These are phyloP conservation scores for Neodidymelliopsis sp. DNA, from an alignment of 2,329 filamentous ascomycete genomes.

Conservation along the genomic window DNA sequence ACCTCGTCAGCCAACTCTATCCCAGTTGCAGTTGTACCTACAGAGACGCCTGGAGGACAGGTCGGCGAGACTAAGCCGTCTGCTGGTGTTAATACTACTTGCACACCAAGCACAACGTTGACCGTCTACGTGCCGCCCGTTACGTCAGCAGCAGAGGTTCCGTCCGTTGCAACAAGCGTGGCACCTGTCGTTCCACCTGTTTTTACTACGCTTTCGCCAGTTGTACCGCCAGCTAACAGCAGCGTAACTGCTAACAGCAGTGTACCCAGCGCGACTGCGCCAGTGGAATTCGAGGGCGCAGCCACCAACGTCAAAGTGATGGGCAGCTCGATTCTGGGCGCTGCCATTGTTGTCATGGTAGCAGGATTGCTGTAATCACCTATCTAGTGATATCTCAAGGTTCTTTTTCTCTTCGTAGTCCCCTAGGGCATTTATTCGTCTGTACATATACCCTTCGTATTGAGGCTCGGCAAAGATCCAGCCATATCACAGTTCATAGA, in stretches of 20 bases:
- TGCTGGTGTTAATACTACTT: conserved; percentile 15
- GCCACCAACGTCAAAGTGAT: conserved; percentile 27
- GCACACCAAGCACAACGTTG: conserved; percentile 33
- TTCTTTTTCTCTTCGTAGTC: conserved; percentile 18
- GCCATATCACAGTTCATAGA: conserved; percentile 14
- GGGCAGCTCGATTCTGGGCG: conserved; percentile 28
- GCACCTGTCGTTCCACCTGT: conserved; percentile 19
- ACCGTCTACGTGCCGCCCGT: conserved; percentile 36
- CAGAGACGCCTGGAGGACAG: conserved; percentile 22
- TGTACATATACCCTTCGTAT: conserved; percentile 28
- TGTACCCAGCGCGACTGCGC: conserved; percentile 21
- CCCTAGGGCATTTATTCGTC: conserved; percentile 8
- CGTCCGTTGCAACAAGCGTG: conserved; percentile 12
- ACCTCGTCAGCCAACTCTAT: conserved; percentile 7
- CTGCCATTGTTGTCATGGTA: conserved; percentile 26
- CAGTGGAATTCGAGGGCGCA: conserved; percentile 34
- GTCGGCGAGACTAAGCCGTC: conserved; percentile 21
- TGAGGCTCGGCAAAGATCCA: conserved; percentile 8
- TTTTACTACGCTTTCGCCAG: conserved; percentile 22
- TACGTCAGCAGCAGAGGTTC: conserved; percentile 14
- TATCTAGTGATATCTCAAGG: background rate
- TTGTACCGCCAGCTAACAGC: conserved; percentile 34
- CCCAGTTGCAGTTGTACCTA: conserved; percentile 9
- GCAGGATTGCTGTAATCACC: conserved; percentile 32
- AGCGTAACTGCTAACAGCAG: conserved; percentile 35